Evolutionary conservation across 2,329 filamentous ascomycete species (phyloP).

Genomic region (Fusarium udum): DNA sequence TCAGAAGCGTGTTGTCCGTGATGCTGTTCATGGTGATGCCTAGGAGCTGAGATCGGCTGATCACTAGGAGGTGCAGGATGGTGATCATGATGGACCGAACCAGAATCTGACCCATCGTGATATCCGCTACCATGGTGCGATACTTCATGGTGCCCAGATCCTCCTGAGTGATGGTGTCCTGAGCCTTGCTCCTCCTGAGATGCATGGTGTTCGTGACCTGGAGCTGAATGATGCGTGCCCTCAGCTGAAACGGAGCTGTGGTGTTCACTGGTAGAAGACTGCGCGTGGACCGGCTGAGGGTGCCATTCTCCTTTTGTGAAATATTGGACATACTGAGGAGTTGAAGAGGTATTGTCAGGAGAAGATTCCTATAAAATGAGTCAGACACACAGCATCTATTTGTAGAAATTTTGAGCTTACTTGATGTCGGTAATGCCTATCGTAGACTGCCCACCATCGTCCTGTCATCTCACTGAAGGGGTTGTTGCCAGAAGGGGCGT

Average conservation of each 20-base stretch:
- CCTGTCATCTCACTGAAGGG: conserved; percentile 86
- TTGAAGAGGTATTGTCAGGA: conserved; percentile 11
- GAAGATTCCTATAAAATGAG: conserved; percentile 29
- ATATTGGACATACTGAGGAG: conserved; percentile 58
- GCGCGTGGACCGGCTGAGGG: conserved; percentile 29
- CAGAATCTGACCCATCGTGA: conserved; percentile 22
- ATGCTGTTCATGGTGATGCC: conserved; percentile 42
- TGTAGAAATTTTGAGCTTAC: conserved; percentile 49
- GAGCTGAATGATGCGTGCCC: conserved; percentile 29
- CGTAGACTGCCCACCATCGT: conserved; percentile 95
- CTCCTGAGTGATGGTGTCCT: conserved; percentile 25
- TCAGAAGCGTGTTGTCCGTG: neutral
- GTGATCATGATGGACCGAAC: conserved; percentile 30
- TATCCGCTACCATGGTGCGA: conserved; percentile 30
- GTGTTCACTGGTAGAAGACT: conserved; percentile 36
- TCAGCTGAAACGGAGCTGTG: conserved; percentile 31
- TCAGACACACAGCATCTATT: conserved; percentile 5
- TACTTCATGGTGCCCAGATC: conserved; percentile 17
- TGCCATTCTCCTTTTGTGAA: conserved; percentile 65
- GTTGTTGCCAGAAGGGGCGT: conserved; percentile 61
- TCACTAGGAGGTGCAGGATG: conserved; percentile 43
- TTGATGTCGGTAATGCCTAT: conserved; percentile 76
- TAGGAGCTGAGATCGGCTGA: conserved; percentile 49
- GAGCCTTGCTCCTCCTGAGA: neutral
- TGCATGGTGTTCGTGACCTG: conserved; percentile 19